These are phyloP conservation scores for Cucumis sativus DNA, from an alignment of 306 rosid species.

Conservation along the genomic window DNA sequence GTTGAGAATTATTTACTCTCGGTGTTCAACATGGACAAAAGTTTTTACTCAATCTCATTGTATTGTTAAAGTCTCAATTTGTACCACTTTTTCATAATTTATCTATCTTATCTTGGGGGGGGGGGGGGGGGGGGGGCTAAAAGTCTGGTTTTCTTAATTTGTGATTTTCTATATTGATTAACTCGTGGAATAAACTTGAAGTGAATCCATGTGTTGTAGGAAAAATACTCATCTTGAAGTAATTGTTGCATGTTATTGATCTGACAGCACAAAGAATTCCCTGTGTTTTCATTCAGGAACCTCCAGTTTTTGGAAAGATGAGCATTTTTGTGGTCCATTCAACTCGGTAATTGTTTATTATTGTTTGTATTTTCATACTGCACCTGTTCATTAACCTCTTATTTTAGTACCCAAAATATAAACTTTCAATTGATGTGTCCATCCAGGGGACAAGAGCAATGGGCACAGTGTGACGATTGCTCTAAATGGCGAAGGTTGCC, in stretches of 20 bases:
- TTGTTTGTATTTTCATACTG: neutral
- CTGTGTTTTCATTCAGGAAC: conserved; percentile 52
- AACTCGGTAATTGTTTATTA: conserved; percentile 44
- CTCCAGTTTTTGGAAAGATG: conserved; percentile 93
- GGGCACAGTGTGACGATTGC: conserved; percentile 93
- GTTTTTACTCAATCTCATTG: neutral
- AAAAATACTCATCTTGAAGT: neutral
- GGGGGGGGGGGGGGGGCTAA: too few relatives aligned
- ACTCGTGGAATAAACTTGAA: too few relatives aligned
- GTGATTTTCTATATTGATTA: too few relatives aligned
- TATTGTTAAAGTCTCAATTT: neutral
- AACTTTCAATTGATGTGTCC: conserved; percentile 12
- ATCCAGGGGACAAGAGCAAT: conserved; percentile 79
- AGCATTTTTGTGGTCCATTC: conserved; percentile 69
- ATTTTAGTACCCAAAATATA: neutral
- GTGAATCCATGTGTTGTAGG: neutral
- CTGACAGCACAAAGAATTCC: neutral
- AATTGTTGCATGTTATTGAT: neutral
- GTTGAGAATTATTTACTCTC: neutral
- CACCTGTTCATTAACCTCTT: neutral
- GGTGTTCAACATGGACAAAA: neutral
- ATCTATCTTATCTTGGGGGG: neutral
- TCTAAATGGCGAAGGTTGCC: conserved; percentile 91
- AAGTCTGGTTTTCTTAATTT: too few relatives aligned
- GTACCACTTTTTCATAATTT: neutral